These are phyloP conservation scores for Daldinia concentrica DNA, from an alignment of 495 filamentous ascomycete species.

Conservation along the genomic window DNA sequence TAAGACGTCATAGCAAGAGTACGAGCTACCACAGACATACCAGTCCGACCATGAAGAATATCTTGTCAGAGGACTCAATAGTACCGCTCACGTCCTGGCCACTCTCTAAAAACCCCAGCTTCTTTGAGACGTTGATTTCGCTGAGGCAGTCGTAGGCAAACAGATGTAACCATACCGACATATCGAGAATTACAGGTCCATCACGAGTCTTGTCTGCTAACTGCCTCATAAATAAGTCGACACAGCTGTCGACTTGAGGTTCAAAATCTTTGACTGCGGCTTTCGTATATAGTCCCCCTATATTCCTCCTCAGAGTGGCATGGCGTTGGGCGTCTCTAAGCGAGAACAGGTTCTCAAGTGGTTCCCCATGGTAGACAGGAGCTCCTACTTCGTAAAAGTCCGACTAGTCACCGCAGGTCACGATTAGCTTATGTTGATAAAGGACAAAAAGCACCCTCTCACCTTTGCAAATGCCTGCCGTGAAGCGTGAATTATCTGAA, in stretches of 20 bases:
- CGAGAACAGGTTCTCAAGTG: constrained; percentile 25
- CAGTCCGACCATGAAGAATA: not conserved
- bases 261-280: constrained; percentile 50
- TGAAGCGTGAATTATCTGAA: constrained; percentile 24
- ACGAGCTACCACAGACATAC: not conserved
- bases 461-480: constrained; percentile 13
- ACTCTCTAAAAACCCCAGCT: constrained; percentile 61
- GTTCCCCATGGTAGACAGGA: constrained; percentile 5
- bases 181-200: constrained; percentile 47
- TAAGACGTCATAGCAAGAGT: not conserved
- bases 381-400: constrained; percentile 1
- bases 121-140: constrained; percentile 62
- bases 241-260: not conserved
- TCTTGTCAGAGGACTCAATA: not conserved
- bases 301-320: constrained; percentile 3
- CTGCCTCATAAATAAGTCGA: not conserved
- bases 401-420: not conserved
- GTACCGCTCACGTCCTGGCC: constrained; percentile 56
- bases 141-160: constrained; percentile 69
- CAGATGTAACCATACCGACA: constrained; percentile 64
- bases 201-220: constrained; percentile 47
- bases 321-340: constrained; percentile 13
- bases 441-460: not conserved
- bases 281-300: constrained; percentile 28
- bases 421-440: not conserved